Evolutionary conservation across 2,329 filamentous ascomycete species (phyloP), one percentile per base, ranked within the genome.

Genomic region (Fusarium sarcochroum): DNA sequence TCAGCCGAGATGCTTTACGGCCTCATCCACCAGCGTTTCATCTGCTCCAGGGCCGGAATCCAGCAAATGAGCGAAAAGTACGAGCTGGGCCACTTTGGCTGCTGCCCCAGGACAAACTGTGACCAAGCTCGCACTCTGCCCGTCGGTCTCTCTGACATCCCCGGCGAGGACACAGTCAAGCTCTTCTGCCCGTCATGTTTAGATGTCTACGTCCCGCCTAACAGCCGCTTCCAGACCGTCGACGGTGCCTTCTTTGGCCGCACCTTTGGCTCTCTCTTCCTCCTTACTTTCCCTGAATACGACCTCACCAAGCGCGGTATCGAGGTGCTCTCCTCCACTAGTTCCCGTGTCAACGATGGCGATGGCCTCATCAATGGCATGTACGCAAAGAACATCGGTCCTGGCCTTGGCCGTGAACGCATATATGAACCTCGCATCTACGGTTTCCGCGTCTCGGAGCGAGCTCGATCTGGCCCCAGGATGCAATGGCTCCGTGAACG

Each of bases 41-140:
- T 99, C 82, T 98, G 94, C 76, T 98, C 94, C 23, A 89, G 96
- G 61, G 93, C 93, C 4, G 96, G 96, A 52, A 98, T 99, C 75
- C 95, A 98, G 81, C 94, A 98, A 79, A 99, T 99, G 96, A 93
- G 94, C 67, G 96, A 99, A 81, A 99, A 99, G 80, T 99, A 98
- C 84, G 95, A 98, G 80, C 87, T 97, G 48, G 92, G 94, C 65
- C 95, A 99, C 82, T 99, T 99, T 77, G 96, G 96, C 53, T 90
- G 91, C 72, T 99, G 96, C 79, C 96, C 96, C n/a, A 89, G 96
- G 62, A 97, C 95, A 61, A 90, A 95, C 81, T 99, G 96, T 85
- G 92, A 94, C 74, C 91, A 92, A 63, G 92, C 93, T 69, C 91
- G 95, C 75, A 96, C 97, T 15, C 87, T 99, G 7, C 96, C 96